Base-by-base conservation (phyloP, 768 basidiomycete species). In the Mycena chlorophos region DNA sequence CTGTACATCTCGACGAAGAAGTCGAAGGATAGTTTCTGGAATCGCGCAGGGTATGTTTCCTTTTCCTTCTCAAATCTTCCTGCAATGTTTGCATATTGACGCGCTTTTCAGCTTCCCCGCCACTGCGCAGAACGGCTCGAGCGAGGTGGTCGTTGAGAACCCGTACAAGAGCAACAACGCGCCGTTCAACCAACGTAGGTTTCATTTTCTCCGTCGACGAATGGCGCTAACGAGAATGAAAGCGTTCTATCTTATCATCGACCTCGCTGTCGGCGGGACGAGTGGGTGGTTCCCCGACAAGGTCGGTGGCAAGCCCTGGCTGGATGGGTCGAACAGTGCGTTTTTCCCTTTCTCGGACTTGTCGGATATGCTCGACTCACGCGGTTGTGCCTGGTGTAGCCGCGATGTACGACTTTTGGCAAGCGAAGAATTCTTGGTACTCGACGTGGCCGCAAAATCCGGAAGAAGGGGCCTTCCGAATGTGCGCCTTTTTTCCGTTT, bases 241-340 rank as follows among this genome's bases (percentile, higher is more conserved):
- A 87, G 85, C 80, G 2, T 94, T 96, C 69, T 94, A 91, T 75
- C 68, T 94, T 20, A 80, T 88, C 48, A 74, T 94, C 52, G 76
- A 87, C 61, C 72, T 94, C 8, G 89, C 86, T 0, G 90, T 78
- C 0, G 93, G 93, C 0, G 91, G 91, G 0, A 93, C 88, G 50
- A 86, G 82, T 57, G 93, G 93, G 22, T 94, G 88, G 88, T 95
- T 94, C 81, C 89, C 89, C 0, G 94, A 96, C 65, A 78, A 75
- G 5, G 73, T 83, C 3, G 90, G 89, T 30, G 76, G 69, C 51
- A 91, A 93, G 68, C 86, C 88, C 16, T 91, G 90, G 90, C 73
- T 86, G 51, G 88, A 92, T 66, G 80, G 77, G 1, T 80, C 80
- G 29, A 61, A 58, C 38, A 79, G 81, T 83, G 62, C 39, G 78